phyloP scores from a whole-genome alignment of 2,329 filamentous ascomycete genomes.

The Endocalyx cinctus region DNA sequence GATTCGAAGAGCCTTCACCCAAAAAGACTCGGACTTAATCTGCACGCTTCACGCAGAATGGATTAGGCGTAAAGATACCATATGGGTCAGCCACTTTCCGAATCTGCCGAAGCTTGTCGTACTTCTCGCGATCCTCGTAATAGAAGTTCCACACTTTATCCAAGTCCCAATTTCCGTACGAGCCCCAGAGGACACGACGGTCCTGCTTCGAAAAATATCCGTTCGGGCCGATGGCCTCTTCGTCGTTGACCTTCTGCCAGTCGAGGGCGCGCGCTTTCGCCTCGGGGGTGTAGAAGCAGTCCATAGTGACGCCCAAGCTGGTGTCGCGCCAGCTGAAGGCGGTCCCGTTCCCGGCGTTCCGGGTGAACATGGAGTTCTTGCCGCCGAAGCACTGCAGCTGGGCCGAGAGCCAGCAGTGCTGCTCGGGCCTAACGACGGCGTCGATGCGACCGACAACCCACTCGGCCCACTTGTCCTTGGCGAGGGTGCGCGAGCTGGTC shows the following conservation, averaged over 20 bases:
- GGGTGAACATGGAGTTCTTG: constrained; percentile 34
- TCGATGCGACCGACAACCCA: constrained; percentile 34
- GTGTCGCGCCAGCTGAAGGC: constrained; percentile 44
- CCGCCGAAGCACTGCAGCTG: constrained; percentile 44
- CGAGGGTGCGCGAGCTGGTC: constrained; percentile 37
- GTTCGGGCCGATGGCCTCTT: constrained; percentile 21
- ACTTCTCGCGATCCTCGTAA: constrained; percentile 32
- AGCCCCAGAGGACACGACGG: constrained; percentile 36
- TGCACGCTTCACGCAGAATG: constrained; percentile 23
- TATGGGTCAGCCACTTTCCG: constrained; percentile 25
- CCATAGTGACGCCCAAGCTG: constrained; percentile 32
- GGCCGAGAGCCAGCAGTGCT: constrained; percentile 38
- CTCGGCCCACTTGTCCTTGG: constrained; percentile 34
- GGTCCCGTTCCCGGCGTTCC: constrained; percentile 40
- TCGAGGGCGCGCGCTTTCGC: constrained; percentile 30
- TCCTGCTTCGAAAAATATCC: constrained; percentile 35
- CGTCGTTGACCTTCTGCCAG: constrained; percentile 40
- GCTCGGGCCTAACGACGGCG: constrained; percentile 29
- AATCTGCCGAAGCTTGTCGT: constrained; percentile 31
- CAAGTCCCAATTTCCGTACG: constrained; percentile 34
- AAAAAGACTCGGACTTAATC: constrained; percentile 26
- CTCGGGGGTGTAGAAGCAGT: constrained; percentile 38
- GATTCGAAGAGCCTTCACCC: too few relatives aligned
- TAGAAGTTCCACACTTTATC: constrained; percentile 32
- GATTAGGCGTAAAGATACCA: constrained; percentile 24